phyloP scores from a whole-genome alignment of 2,329 filamentous ascomycete species.

The Piedraia hortae region DNA sequence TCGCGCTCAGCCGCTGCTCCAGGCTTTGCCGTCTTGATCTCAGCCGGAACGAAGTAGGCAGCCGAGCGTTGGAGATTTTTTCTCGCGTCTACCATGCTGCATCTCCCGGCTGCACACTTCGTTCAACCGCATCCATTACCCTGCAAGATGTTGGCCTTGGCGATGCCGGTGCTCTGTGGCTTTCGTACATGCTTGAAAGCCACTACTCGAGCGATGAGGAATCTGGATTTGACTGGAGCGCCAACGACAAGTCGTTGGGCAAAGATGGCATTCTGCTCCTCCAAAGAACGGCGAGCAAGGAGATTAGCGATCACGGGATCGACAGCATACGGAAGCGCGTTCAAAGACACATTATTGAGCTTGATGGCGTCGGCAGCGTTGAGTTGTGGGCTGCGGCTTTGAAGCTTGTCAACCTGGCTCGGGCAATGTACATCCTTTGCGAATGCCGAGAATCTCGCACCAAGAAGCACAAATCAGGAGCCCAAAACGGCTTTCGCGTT shows the following conservation, averaged over 20 bases:
- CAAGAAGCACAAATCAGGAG: slow-evolving; percentile 7
- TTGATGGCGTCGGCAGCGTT: slow-evolving; percentile 9
- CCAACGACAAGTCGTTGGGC: slow-evolving; percentile 7
- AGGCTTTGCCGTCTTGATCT: slow-evolving; percentile 20
- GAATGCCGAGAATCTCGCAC: slow-evolving; percentile 6
- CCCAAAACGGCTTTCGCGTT: slow-evolving; percentile 2
- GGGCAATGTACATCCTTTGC: too few relatives aligned
- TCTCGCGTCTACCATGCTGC: slow-evolving; percentile 14
- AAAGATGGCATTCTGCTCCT: slow-evolving; percentile 12
- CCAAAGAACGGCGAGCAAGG: slow-evolving; percentile 9
- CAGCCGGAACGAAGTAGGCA: slow-evolving; percentile 18
- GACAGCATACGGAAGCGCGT: slow-evolving; percentile 15
- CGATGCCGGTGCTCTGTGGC: slow-evolving; percentile 15
- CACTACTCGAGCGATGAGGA: slow-evolving; percentile 14
- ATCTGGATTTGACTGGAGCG: slow-evolving; percentile 13
- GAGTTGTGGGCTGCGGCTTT: slow-evolving; percentile 16
- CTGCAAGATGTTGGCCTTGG: slow-evolving; percentile 12
- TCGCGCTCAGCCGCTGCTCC: slow-evolving; percentile 17
- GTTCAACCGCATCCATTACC: slow-evolving; percentile 16
- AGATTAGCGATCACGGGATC: slow-evolving; percentile 10
- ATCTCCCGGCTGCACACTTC: slow-evolving; percentile 11
- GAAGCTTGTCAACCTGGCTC: slow-evolving; percentile 9
- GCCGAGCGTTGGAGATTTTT: slow-evolving; percentile 19
- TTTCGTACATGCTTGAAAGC: slow-evolving; percentile 15
- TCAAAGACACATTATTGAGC: slow-evolving; percentile 14